Base-by-base conservation (phyloP, 257 asterid genomes). In the Catharanthus roseus region DNA sequence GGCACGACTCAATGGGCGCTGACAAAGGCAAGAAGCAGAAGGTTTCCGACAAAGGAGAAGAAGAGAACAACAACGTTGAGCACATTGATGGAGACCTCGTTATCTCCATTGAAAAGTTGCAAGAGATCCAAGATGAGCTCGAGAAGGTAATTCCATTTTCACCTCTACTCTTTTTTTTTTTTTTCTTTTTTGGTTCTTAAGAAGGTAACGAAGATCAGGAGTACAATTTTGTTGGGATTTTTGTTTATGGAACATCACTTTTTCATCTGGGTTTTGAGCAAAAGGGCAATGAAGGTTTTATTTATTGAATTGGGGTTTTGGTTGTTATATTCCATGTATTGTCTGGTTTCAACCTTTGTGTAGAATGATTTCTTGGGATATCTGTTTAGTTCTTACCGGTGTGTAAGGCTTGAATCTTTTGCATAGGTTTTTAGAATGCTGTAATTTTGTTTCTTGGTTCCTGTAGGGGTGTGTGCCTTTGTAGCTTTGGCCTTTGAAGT, bases 1-100 rank as follows among this genome's bases (percentile, higher is more conserved):
- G 49, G 55, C 28, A 38, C 41, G 70, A 69, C 41, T 69, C 75
- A 72, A 91, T 91, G 97, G 96, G 84, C 55, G 92, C 82, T 29
- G 96, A 90, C 84, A 90, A 86, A 78, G 92, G 90, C 79, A 90
- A 90, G 87, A 90, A 88, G 82, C 95, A 88, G 82, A 90, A 88
- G 81, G 74, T 81, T 74, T 54, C 69, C 9, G 83, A 79, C 58
- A 79, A 79, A 73, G 69, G 86, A 78, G 76, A 73, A 44, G 89
- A 77, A 44, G 91, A 82, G 51, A 80, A 53, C 77, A 75, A 80
- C 78, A 87, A 74, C 34, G 33, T 23, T 3, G 80, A 79, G 9
- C 70, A 28, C 67, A 72, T 79, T 78, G 96, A 87, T 28, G 85
- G 77, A 18, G 89, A 87, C 68, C 91, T 89, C 68, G 83, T 86